Base-by-base conservation (phyloP, 2,329 filamentous ascomycete genomes). In the Ceratocystiopsis brevicomis region DNA sequence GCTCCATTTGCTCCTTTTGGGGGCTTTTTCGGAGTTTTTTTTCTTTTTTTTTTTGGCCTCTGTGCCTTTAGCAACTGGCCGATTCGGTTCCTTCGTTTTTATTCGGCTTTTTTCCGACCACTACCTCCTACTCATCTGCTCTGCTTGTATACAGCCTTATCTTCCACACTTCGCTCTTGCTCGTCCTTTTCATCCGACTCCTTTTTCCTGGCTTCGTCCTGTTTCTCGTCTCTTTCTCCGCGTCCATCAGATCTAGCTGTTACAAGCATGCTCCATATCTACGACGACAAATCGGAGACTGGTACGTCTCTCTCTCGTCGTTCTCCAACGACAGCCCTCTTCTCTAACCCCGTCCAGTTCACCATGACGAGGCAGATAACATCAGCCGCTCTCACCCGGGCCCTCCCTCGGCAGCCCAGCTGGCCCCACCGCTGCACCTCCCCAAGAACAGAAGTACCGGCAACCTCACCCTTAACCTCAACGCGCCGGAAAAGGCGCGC, bases 371-470 rank as follows among this genome's bases (percentile, higher is more conserved):
- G 45, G 56, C 37, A 42, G 38, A 63, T 47, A 57, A 38, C 33
- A 35, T 8, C 15, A 37, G 21, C 38, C 25, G 19, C 10, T 35
- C 40, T 18, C 41, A 15, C 25, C 25, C 15, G 37, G 11, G 17
- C 32, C 18, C 16, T 25, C 36, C 18, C 39, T 61, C 61, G 53
- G 66, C 61, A 45, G 61, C 65, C 48, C 64, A 65, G 54, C 61
- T 69, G 48, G 53, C 61, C 44, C 59, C 65, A 37, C 58, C 65
- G 39, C 56, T 73, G 45, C 64, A 67, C 47, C 61, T 78, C 44
- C 73, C 73, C 45, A 78, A 77, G 59, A 78, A 77, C 57, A 66
- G 70, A 53, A 78, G 74, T 56, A 77, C 74, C n/a, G 68, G 72
- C 42, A 78, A 77, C 54, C 64, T 78, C 47, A 60, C 64, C 45